A percentile compares a stretch with the other conserved stretches of the same genome.
These are phyloP conservation scores for Auxenochlorella protothecoides DNA, from an alignment of 139 green algal species.

Conservation along the genomic window DNA sequence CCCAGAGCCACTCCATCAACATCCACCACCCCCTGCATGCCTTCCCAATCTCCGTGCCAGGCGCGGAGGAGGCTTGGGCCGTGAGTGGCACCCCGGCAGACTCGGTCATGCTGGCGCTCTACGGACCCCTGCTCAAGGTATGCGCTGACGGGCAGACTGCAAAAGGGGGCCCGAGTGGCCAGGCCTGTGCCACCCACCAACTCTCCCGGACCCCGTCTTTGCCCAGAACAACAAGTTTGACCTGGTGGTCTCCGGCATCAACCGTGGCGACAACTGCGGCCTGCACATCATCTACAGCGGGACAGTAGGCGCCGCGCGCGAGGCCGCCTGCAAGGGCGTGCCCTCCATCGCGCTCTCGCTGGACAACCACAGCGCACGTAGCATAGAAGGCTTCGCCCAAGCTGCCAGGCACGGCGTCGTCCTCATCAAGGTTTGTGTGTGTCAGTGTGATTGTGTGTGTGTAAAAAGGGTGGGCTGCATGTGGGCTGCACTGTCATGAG, in stretches of 20 bases:
- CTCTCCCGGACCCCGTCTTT: background rate
- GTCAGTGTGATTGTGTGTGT: no score
- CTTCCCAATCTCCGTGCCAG: slow-evolving; percentile 20
- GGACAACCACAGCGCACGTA: slow-evolving; percentile 45
- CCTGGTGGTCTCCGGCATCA: slow-evolving; percentile 56
- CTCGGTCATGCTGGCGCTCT: slow-evolving; percentile 43
- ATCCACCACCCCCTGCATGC: slow-evolving; percentile 30
- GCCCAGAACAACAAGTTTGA: slow-evolving; percentile 27
- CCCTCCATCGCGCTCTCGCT: slow-evolving; percentile 55
- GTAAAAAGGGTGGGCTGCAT: no score
- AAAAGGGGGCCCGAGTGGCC: no score
- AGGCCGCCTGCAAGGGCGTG: slow-evolving; percentile 58
- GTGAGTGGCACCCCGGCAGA: slow-evolving; percentile 37
- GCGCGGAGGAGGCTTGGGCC: slow-evolving; percentile 24
- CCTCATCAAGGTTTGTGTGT: slow-evolving; percentile 28
- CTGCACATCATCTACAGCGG: slow-evolving; percentile 68
- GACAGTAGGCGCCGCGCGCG: slow-evolving; percentile 59
- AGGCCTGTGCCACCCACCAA: no score
- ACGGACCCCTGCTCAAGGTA: slow-evolving; percentile 21
- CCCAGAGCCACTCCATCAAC: slow-evolving; percentile 53
- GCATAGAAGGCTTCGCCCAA: slow-evolving; percentile 37
- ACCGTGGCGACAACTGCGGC: slow-evolving; percentile 69
- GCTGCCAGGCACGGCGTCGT: slow-evolving; percentile 23
- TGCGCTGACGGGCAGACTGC: background rate
- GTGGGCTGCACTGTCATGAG: no score